Evolutionary conservation across 2,329 filamentous ascomycete species (phyloP).

Genomic region (Xylaria sp.): DNA sequence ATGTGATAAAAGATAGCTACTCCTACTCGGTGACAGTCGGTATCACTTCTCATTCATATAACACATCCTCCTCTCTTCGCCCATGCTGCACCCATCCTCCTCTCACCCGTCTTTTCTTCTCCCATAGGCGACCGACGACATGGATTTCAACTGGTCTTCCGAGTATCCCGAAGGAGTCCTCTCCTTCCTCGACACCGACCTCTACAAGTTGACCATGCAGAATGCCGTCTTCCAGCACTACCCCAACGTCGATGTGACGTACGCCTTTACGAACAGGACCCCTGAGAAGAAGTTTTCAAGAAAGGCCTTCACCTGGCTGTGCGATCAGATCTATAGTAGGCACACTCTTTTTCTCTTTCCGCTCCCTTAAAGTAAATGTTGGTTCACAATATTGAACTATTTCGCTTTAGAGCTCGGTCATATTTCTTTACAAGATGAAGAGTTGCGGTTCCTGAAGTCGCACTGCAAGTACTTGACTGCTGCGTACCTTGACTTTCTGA

Average conservation of each 20-base stretch:
- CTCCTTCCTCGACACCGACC: conserved; percentile 82
- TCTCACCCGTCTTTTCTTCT: background rate
- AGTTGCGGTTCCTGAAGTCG: conserved; percentile 80
- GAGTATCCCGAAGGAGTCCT: conserved; percentile 80
- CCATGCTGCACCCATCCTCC: background rate
- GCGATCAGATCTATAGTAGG: conserved; percentile 82
- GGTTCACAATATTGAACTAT: conserved; percentile 29
- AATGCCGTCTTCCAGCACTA: conserved; percentile 95
- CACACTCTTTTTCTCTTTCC: conserved; percentile 2
- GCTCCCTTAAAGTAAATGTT: conserved; percentile 26
- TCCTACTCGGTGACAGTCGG: background rate
- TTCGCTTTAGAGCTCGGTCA: conserved; percentile 77
- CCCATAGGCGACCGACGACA: conserved; percentile 46
- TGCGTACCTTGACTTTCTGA: conserved; percentile 83
- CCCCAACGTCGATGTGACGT: conserved; percentile 82
- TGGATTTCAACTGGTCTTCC: conserved; percentile 75
- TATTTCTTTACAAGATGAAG: conserved; percentile 80
- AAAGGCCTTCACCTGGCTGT: conserved; percentile 85
- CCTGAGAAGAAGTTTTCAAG: conserved; percentile 91
- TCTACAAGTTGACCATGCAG: conserved; percentile 99
- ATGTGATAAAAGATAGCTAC: background rate
- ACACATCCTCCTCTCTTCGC: background rate
- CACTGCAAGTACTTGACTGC: conserved; percentile 83
- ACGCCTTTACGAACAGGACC: conserved; percentile 95
- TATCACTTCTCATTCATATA: background rate